Evolutionary conservation across 139 green algal species (phyloP).

Genomic region (Gonium pectorale): DNA sequence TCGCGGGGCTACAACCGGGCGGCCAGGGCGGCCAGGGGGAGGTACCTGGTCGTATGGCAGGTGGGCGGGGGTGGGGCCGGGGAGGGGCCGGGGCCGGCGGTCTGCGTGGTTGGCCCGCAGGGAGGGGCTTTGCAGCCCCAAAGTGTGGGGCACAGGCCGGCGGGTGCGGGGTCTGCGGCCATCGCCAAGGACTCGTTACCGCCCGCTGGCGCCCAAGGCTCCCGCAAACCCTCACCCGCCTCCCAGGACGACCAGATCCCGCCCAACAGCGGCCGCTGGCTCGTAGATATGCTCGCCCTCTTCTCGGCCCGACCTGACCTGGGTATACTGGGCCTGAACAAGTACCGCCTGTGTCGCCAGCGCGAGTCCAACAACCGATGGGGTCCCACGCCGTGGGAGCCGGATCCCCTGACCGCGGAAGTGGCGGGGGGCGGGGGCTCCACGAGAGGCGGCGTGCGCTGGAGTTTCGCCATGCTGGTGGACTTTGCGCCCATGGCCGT

Average conservation of each 20-base stretch:
- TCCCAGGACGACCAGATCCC: slow-evolving; percentile 40
- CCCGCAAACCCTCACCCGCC: neutral
- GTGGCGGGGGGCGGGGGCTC: neutral
- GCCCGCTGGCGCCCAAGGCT: too few species aligned
- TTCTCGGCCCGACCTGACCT: slow-evolving; percentile 21
- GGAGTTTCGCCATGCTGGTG: neutral
- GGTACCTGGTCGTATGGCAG: slow-evolving; percentile 44
- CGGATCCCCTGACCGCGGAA: neutral
- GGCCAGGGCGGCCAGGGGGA: slow-evolving; percentile 8
- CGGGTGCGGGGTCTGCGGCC: too few species aligned
- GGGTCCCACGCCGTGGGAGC: neutral
- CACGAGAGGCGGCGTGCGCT: neutral
- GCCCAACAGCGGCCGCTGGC: neutral
- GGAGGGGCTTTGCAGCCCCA: too few species aligned
- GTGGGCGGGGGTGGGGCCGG: neutral
- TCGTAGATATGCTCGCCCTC: neutral
- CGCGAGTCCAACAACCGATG: neutral
- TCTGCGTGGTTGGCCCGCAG: neutral
- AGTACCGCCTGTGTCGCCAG: slow-evolving; percentile 30
- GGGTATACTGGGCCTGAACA: slow-evolving; percentile 43
- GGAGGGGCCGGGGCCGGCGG: neutral
- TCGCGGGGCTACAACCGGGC: slow-evolving; percentile 49
- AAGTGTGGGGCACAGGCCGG: too few species aligned
- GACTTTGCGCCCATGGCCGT: slow-evolving; percentile 52
- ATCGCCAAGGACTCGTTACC: too few species aligned